Percentiles rank a stretch among this genome's conserved stretches.
Conservation (phyloP, 2,329 filamentous ascomycete species). For the Botryotinia globosa region DNA sequence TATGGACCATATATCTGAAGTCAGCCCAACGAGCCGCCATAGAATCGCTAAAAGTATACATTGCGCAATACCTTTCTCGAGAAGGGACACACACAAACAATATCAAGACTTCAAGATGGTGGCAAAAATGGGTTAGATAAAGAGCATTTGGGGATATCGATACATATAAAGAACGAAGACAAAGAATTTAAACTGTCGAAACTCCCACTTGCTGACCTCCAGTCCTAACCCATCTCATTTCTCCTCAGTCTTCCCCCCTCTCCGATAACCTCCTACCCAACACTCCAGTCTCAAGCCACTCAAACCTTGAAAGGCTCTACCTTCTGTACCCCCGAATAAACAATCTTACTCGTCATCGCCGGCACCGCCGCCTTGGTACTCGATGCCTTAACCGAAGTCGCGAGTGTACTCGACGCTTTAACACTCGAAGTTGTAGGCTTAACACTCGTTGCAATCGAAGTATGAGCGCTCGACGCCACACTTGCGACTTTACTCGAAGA, state of each 20-base stretch:
- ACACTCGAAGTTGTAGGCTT: not conserved
- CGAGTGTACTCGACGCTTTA: not conserved
- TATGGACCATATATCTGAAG: not conserved
- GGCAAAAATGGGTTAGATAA: not conserved
- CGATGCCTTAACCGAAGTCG: not conserved
- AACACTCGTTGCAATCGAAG: not conserved
- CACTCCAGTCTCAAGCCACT: no score
- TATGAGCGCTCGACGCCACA: not conserved
- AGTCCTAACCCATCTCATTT: not conserved
- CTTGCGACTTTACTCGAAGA: not conserved
- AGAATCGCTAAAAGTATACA: not conserved
- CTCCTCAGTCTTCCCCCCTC: accelerated
- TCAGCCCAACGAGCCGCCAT: accelerated
- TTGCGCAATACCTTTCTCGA: not conserved
- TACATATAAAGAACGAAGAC: not conserved
- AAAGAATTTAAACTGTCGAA: not conserved
- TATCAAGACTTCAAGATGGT: not conserved
- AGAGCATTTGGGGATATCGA: not conserved
- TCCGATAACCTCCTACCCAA: no score
- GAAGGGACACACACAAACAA: not conserved
- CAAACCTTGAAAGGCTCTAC: not conserved
- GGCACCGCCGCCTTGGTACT: not conserved
- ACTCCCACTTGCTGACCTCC: not conserved
- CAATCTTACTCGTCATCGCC: slow-evolving; percentile 2
- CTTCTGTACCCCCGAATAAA: slow-evolving; percentile 12